phyloP scores from a whole-genome alignment of 2,329 filamentous ascomycete genomes.

The Claviceps quebecensis region DNA sequence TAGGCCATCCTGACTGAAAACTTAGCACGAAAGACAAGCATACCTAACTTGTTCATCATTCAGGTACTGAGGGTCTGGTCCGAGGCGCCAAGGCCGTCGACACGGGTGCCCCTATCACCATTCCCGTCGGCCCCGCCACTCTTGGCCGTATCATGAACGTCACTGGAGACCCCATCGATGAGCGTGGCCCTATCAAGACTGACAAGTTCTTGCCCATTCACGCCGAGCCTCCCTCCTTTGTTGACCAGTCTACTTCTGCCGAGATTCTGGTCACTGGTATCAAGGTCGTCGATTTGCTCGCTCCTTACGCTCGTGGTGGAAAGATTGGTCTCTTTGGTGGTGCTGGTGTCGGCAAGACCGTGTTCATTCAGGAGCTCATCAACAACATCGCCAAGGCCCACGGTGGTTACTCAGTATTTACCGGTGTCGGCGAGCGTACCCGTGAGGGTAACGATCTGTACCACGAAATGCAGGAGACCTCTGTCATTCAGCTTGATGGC shows the following conservation, averaged over 20 bases:
- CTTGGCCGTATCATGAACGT: constrained; percentile 99
- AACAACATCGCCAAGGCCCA: constrained; percentile 99
- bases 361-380: constrained; percentile 99
- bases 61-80: constrained; percentile 98
- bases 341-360: constrained; percentile 99
- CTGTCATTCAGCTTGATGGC: constrained; percentile 97
- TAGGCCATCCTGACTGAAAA: constrained; percentile 31
- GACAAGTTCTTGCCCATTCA: constrained; percentile 83
- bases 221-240: constrained; percentile 82
- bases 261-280: constrained; percentile 98
- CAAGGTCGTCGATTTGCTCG: constrained; percentile 99
- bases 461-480: constrained; percentile 99
- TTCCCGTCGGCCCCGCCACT: constrained; percentile 84
- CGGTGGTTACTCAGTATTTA: constrained; percentile 99
- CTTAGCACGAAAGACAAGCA: not conserved
- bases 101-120: constrained; percentile 89
- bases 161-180: constrained; percentile 99
- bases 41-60: constrained; percentile 4
- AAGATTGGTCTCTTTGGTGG: constrained; percentile 99
- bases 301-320: constrained; percentile 99
- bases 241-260: constrained; percentile 88
- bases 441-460: constrained; percentile 99
- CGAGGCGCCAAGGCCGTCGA: constrained; percentile 76
- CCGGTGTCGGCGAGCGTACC: constrained; percentile 99
- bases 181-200: constrained; percentile 95